A percentile compares a stretch with the other conserved stretches of the same genome.
Evolutionary conservation across 345 rosid species (phyloP).

Genomic region (Euclidium syriacum): DNA sequence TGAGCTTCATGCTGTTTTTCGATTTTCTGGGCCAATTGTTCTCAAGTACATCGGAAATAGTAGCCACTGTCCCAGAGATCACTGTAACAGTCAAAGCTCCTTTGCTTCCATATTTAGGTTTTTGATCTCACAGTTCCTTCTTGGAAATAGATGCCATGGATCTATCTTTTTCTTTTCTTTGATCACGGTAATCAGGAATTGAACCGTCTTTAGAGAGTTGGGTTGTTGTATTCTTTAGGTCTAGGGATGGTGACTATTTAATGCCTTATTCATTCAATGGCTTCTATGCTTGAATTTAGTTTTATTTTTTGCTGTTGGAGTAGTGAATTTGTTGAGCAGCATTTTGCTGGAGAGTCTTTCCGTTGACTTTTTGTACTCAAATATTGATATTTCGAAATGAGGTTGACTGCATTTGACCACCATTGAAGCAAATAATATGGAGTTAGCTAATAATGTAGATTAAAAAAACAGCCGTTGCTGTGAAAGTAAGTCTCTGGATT

Average conservation of each 20-base stretch:
- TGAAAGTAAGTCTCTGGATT: not conserved
- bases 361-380: slow-evolving; percentile 19
- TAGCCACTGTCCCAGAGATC: not conserved
- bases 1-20: not conserved
- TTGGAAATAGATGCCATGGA: slow-evolving; percentile 1
- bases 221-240: not conserved
- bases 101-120: not conserved
- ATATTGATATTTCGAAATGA: not conserved
- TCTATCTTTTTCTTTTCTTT: slow-evolving; percentile 1
- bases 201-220: not conserved
- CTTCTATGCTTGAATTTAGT: not conserved
- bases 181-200: not conserved
- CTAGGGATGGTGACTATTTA: not conserved
- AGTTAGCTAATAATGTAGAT: slow-evolving; percentile 5
- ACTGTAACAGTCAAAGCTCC: not conserved
- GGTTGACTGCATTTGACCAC: slow-evolving; percentile 23
- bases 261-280: not conserved
- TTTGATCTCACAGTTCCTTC: not conserved
- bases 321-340: not conserved
- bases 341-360: slow-evolving; percentile 3
- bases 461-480: not conserved
- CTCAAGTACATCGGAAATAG: not conserved
- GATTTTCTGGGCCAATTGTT: not conserved
- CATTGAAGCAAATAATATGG: not conserved
- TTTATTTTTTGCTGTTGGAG: not conserved